Evolutionary conservation across 2,329 filamentous ascomycete species (phyloP).

Genomic region (Talaromyces sp.): DNA sequence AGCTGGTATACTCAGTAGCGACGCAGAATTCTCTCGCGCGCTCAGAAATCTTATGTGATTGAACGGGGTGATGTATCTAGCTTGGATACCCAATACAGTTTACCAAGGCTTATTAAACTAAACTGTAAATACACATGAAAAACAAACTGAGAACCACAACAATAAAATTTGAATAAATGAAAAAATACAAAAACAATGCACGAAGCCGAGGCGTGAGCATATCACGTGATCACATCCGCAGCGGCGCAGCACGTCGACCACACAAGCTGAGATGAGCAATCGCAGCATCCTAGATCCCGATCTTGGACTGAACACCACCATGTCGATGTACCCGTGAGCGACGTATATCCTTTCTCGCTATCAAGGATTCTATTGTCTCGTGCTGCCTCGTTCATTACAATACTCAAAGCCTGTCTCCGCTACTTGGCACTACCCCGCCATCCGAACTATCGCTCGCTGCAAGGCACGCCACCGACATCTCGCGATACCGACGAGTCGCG

Average conservation of each 20-base stretch:
- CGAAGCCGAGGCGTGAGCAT: not conserved
- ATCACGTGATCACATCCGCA: conserved; percentile 7
- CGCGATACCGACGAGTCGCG: not conserved
- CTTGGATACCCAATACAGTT: not conserved
- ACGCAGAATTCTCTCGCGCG: conserved; percentile 56
- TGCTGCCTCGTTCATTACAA: conserved; percentile 9
- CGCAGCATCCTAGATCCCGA: not conserved
- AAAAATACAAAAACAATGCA: not conserved
- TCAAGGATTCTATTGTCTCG: not conserved
- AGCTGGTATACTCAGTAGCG: conserved; percentile 46
- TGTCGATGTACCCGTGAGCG: conserved; percentile 4
- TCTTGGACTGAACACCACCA: conserved; percentile 1
- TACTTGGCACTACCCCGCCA: conserved; percentile 9
- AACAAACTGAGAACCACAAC: not conserved
- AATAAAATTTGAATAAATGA: not conserved
- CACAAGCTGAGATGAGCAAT: conserved; percentile 1
- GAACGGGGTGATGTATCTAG: not conserved
- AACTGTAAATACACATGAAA: not conserved
- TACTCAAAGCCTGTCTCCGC: conserved; percentile 3
- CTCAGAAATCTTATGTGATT: conserved; percentile 55
- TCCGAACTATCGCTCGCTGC: conserved; percentile 1
- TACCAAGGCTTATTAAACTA: not conserved
- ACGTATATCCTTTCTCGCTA: not conserved
- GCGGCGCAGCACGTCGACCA: conserved; percentile 5
- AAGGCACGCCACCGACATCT: not conserved